Evolutionary conservation across 1,284 basidiomycete genomes (phyloP), one percentile per base, ranked within the genome.

Genomic region (Ganoderma lingzhi): DNA sequence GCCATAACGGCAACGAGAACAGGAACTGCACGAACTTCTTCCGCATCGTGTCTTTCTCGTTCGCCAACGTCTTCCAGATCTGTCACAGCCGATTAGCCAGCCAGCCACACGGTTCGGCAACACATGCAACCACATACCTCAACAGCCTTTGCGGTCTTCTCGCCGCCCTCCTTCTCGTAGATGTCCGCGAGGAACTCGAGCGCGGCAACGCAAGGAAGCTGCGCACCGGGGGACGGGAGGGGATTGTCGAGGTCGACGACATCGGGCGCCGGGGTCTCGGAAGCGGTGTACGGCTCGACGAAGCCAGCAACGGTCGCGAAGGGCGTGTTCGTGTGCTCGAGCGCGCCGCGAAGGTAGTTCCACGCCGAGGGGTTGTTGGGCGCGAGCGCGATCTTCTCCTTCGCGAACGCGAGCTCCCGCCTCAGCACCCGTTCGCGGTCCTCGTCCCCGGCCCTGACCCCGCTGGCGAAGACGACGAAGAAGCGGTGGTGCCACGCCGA

Each of bases 401-500:
- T 93, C 10, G 88, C 82, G 72, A 85, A 91, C 93, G 84, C 84
- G 62, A 96, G 78, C 80, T 97, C 96, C 62, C 90, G 81, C 74
- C 86, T 86, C 41, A 91, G 76, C 9, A 91, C 81, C 44, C 83
- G 85, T 66, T 85, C 86, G 65, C 86, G 80, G 75, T 90, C 88
- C 73, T 87, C 86, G 71, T 91, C 90, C 3, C 86, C 88, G 68
- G 82, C 78, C 74, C 86, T 82, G 73, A 85, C 84, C 3, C 90
- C 93, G 64, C 88, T 87, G 64, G 89, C 88, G 75, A 95, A 96
- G n/a, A 93, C 86, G 64, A 96, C 88, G 79, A 97, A 99, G 86
- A 96, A 99, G 32, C 97, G 90, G 84, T 99, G 98, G 78, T 97
- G 96, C 97, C 97, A 99, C 17, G 95, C 98, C 55, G 95, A 97